Base-by-base conservation (phyloP, 2,329 filamentous ascomycete genomes). In the Claviceps sp. region DNA sequence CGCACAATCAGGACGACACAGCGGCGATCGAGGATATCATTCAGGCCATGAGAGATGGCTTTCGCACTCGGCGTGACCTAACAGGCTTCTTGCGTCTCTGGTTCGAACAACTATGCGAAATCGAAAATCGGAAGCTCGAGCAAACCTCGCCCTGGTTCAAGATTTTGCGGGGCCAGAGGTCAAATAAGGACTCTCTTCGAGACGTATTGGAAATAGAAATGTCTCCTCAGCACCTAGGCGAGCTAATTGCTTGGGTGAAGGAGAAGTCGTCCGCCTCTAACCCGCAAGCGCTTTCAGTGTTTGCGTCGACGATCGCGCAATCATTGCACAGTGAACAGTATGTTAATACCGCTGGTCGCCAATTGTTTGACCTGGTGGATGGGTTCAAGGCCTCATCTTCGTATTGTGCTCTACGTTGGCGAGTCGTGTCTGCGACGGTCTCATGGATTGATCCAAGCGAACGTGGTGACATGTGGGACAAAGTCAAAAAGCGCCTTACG, bases 21-120 rank as follows among this genome's bases (percentile, higher is more conserved):
- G 56, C 58, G 5, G 55, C 59, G 10, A 62, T 65, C 34, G 59
- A 60, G 4, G 59, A 66, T 11, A 68, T 75, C 4, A 64, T 77
- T 3, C 62, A 65, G 2, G 63, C 70, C 1, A 66, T 77, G 19
- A 68, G 70, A 2, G 62, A 69, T 50, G 73, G 73, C 0, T 75
- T 71, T 55, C 69, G 68, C 7, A 70, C 64, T 5, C 68, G 65
- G 11, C 70, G 73, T 50, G 70, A 72, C 52, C 60, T 77, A 13
- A 61, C 71, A 0, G 64, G 67, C 5, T 78, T 77, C 52, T 54
- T 77, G 54, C 68, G 67, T 47, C 60, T 71, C 2, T 78, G 75
- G 75, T 73, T 67, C 47, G 58, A 65, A 43, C 68, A 73, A 52
- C 63, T 76, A 1, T 65, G 63, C 40, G 60, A 65, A 14, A 60